Evolutionary conservation across 2,329 filamentous ascomycete genomes (phyloP).

Genomic region (Fusarium liriodendri): DNA sequence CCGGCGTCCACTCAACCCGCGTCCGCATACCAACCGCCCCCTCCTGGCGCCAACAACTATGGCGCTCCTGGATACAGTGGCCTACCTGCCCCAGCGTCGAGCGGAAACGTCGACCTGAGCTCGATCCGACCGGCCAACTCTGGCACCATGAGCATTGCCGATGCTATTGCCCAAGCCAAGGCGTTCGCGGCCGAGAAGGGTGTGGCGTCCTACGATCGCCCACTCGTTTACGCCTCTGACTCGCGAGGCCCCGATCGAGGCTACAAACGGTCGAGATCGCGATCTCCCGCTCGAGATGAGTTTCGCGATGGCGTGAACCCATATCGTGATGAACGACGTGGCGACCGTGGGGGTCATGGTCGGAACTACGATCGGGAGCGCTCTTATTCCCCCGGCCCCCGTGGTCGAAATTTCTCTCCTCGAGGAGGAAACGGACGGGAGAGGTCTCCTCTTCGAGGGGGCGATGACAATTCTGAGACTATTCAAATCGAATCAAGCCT

Average conservation of each 20-base stretch:
- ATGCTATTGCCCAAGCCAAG: conserved; percentile 86
- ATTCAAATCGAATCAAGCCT: conserved; percentile 89
- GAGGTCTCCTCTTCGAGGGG: conserved; percentile 66
- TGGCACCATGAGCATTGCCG: conserved; percentile 84
- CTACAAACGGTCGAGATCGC: conserved; percentile 75
- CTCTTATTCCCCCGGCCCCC: conserved; percentile 75
- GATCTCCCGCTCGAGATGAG: conserved; percentile 78
- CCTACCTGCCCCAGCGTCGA: conserved; percentile 76
- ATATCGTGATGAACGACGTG: conserved; percentile 86
- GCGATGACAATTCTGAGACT: conserved; percentile 80
- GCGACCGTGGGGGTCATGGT: conserved; percentile 55
- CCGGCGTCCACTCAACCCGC: conserved; percentile 49
- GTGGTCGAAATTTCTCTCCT: conserved; percentile 70
- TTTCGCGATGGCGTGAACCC: conserved; percentile 83
- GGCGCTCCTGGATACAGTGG: conserved; percentile 53
- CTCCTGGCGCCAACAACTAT: conserved; percentile 41
- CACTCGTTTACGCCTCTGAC: conserved; percentile 57
- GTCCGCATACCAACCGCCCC: conserved; percentile 54
- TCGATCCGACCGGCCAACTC: conserved; percentile 82
- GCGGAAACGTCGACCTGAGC: conserved; percentile 83
- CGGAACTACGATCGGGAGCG: conserved; percentile 69
- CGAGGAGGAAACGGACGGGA: conserved; percentile 65
- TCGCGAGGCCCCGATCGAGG: conserved; percentile 54
- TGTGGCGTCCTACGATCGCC: conserved; percentile 71
- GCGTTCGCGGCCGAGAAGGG: conserved; percentile 85